Evolutionary conservation across 192 early-diverging fungal genomes (phyloP).

Genomic region (Coemansia guatemalensis): DNA sequence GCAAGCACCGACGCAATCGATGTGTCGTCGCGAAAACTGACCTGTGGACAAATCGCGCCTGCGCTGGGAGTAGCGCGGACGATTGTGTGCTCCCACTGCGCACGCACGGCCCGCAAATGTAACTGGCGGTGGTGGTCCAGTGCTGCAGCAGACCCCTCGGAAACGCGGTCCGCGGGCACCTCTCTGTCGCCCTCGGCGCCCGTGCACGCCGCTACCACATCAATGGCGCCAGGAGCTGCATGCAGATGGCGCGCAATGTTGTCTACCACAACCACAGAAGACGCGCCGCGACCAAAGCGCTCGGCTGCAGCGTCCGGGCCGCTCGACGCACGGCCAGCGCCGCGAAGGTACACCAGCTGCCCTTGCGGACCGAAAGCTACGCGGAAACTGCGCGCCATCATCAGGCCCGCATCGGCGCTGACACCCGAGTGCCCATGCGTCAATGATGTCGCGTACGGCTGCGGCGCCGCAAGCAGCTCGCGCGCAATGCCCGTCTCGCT

Average conservation of each 20-base stretch:
- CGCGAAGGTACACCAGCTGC: constrained; percentile 55
- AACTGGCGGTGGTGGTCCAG: constrained; percentile 11
- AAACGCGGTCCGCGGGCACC: not conserved
- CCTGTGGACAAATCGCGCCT: not conserved
- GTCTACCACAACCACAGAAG: constrained; percentile 47
- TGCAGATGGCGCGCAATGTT: constrained; percentile 39
- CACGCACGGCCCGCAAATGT: constrained; percentile 18
- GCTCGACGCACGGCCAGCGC: not conserved
- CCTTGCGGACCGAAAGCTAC: constrained; percentile 85
- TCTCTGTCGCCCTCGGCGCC: not conserved
- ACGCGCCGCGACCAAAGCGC: constrained; percentile 6
- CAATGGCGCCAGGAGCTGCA: constrained; percentile 10
- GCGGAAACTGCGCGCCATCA: constrained; percentile 80
- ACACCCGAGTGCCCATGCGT: constrained; percentile 51
- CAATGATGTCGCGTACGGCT: constrained; percentile 38
- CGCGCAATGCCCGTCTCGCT: constrained; percentile 23
- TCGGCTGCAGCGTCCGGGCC: not conserved
- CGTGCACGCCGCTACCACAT: not conserved
- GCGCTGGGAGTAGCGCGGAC: not conserved
- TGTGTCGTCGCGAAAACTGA: constrained; percentile 18
- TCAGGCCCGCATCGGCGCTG: constrained; percentile 70
- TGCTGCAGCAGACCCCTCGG: not conserved
- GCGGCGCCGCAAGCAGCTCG: constrained; percentile 12
- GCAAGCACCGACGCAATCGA: constrained; percentile 21
- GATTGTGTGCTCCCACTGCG: constrained; percentile 30